phyloP scores from a whole-genome alignment of 2,329 filamentous ascomycete genomes.

The Shiraia bambusicola region DNA sequence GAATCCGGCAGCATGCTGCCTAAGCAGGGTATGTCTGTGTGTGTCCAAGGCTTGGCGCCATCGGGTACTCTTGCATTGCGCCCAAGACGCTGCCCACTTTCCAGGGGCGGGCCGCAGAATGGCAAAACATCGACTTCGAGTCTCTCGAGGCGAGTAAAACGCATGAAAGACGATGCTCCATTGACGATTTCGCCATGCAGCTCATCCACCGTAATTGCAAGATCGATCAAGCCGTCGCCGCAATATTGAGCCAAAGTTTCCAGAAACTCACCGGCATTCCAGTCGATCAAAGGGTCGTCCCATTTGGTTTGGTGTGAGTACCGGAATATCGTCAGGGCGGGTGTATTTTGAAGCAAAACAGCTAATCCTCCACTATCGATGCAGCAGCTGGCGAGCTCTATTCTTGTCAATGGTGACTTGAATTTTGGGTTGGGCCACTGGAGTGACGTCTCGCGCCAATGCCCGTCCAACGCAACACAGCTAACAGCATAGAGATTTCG shows the following conservation, averaged over 20 bases:
- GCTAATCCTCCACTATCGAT: constrained; percentile 34
- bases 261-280: constrained; percentile 37
- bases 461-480: constrained; percentile 35
- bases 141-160: constrained; percentile 23
- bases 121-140: constrained; percentile 35
- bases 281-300: constrained; percentile 34
- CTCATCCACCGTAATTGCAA: constrained; percentile 39
- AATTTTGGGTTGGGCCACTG: constrained; percentile 24
- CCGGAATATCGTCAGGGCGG: constrained; percentile 27
- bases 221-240: constrained; percentile 24
- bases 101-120: constrained; percentile 39
- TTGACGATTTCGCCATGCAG: constrained; percentile 35
- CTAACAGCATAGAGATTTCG: constrained; percentile 34
- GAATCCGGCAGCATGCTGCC: constrained; percentile 36
- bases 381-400: constrained; percentile 37
- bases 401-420: constrained; percentile 25
- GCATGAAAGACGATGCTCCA: constrained; percentile 33
- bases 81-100: constrained; percentile 36
- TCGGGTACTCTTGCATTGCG: constrained; percentile 16
- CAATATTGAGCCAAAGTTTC: constrained; percentile 28
- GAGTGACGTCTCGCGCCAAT: constrained; percentile 33
- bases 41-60: constrained; percentile 25
- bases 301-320: constrained; percentile 41
- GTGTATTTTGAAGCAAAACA: constrained; percentile 26
- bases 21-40: constrained; percentile 38